Evolutionary conservation across 176 grass and related monocot genomes (phyloP), one percentile per base, ranked within the genome.

Genomic region (Zoysia pacifica): DNA sequence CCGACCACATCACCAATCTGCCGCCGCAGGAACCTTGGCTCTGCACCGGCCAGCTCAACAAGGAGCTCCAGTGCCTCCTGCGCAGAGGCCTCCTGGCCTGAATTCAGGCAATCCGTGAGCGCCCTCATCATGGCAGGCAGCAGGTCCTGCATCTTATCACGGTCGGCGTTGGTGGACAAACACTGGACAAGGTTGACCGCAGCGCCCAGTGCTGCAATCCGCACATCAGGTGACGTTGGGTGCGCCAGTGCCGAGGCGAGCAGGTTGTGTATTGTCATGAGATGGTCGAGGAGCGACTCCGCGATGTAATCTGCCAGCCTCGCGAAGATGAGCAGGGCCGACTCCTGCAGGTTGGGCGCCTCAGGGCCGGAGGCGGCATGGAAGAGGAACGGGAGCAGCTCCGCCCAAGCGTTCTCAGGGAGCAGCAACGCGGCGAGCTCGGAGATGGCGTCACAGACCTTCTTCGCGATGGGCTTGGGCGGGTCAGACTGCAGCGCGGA

Each of bases 61-160:
- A 99, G 97, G 66, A 99, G 90, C 79, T 99, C 97, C 1, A 99
- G 90, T 0, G 97, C 97, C 59, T 99, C 97, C 88, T 96, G 97
- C 0, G 97, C 97, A 7, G 97, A 86, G 9, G 90, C 97, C 73
- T 99, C 97, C 58, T 99, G 93, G 11, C 84, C 80, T 4, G 90
- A 95, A 77, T 99, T 99, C 2, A 99, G 82, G 71, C 91, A 95
- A 60, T 99, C 97, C 0, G 93, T 96, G 48, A 99, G 92, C 1
- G 97, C 90, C 41, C 86, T 83, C 97, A 99, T 99, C 97, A 99
- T 95, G 1, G 93, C 87, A 0, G 93, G 97, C 45, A 99, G 86
- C 61, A 99, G 72, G 67, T 99, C 93, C 70, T 90, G 93, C 72
- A 99, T 85, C 75, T 91, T 90, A 44, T 99, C 93, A 0, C 97